Evolutionary conservation across 345 rosid genomes (phyloP).

Genomic region (Eucalyptus brandiana): DNA sequence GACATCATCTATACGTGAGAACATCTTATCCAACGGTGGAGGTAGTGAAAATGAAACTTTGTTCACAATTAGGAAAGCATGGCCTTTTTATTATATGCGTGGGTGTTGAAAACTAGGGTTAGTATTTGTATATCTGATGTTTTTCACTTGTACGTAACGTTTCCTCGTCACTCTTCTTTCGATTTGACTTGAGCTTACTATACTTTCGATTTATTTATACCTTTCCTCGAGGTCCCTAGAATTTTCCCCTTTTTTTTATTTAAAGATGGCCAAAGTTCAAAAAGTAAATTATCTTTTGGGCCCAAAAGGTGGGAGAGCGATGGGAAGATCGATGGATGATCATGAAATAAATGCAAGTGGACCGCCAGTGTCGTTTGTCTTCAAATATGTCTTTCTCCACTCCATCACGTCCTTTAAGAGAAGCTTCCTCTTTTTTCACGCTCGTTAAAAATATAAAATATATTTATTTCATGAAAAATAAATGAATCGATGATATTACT

Average conservation of each 20-base stretch:
- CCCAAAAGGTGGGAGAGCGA: background rate
- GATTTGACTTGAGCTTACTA: background rate
- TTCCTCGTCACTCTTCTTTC: background rate
- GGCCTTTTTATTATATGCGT: background rate
- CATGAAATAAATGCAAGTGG: background rate
- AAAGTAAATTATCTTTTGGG: background rate
- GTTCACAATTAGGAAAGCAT: background rate
- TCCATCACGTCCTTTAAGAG: background rate
- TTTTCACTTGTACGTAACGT: background rate
- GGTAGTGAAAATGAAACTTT: background rate
- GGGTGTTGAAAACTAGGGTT: background rate
- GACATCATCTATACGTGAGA: background rate
- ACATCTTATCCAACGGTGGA: background rate
- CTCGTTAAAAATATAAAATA: no score
- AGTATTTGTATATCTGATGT: background rate
- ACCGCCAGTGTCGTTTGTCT: background rate
- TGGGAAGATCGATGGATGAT: background rate
- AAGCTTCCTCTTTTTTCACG: background rate
- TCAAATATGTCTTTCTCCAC: background rate
- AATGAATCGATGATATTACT: background rate
- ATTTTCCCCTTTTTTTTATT: background rate
- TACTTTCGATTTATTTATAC: background rate
- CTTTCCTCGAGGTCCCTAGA: background rate
- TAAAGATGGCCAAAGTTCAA: background rate
- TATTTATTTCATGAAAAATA: background rate